Percentiles rank a stretch among this genome's conserved stretches.
phyloP scores from a whole-genome alignment of 306 rosid species.

The Castanea sativa region DNA sequence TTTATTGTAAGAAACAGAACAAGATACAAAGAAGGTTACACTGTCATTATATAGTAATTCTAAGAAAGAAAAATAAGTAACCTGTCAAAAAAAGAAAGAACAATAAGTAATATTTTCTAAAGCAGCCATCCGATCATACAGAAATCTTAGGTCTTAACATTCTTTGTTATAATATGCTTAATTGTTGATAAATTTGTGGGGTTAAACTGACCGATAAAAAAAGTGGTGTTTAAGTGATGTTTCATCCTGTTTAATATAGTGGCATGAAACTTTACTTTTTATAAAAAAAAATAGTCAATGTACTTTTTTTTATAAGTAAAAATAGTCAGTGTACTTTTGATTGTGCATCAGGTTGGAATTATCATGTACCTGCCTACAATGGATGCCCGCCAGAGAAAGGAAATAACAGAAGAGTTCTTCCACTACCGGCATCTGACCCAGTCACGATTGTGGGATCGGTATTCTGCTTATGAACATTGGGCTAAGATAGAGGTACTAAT shows the following conservation, averaged over 20 bases:
- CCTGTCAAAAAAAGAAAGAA: no score
- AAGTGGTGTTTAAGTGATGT: background rate
- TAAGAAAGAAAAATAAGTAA: no score
- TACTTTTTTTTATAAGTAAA: background rate
- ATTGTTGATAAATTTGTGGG: background rate
- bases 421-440: constrained; percentile 74
- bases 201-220: background rate
- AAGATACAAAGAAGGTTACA: no score
- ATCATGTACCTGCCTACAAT: constrained; percentile 95
- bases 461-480: constrained; percentile 93
- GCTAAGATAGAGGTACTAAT: constrained; percentile 87
- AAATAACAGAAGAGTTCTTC: constrained; percentile 92
- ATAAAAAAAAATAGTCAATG: constrained; percentile 2
- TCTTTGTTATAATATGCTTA: no score
- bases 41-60: no score
- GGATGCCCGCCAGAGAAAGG: constrained; percentile 86
- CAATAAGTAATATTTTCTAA: no score
- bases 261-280: constrained; percentile 1
- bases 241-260: background rate
- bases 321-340: background rate
- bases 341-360: constrained; percentile 79
- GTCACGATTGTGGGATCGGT: constrained; percentile 64
- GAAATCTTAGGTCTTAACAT: no score
- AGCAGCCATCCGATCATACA: no score
- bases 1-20: no score